Base-by-base conservation (phyloP, 352 stramenopile genomes). In the Albugo laibachii region DNA sequence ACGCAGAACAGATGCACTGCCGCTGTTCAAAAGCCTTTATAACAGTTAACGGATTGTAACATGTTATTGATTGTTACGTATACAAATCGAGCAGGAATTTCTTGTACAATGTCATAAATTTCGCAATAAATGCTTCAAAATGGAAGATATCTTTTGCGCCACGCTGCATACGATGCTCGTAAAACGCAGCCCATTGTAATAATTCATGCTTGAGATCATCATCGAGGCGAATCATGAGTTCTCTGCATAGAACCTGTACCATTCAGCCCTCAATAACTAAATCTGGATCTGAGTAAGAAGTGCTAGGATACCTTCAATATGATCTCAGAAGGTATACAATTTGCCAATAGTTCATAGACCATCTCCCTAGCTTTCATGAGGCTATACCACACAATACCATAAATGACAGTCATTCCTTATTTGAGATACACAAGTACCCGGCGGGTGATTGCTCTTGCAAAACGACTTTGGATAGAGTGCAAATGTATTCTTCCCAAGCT, bases 61-160 rank as follows among this genome's bases (percentile, higher is more conserved):
- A 31, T 3, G 24, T 31, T 31, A 3, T 31, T 10, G 3, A 31
- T 31, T 31, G 24, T 31, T 65, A 84, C 71, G 83, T 83, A 70
- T 85, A 88, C 19, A 97, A 59, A 49, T 96, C 87, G 34, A 97
- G 84, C 2, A 99, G 62, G 70, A 96, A 98, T 55, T 93, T 92
- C 66, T 98, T 98, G 78, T 98, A 99, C 55, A 98, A 75, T 44
- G 80, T 83, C 95, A 98, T 99, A 64, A 97, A 98, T 66, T 97
- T 98, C 48, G 94, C 95, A 50, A 99, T 70, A 66, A 99, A 99
- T 11, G 95, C 95, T 65, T 99, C 95, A 43, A 99, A 80, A 72
- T 99, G 94, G 72, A 99, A 98, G 54, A 99, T 98, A 50, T 98
- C 93, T 68, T 99, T 99, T 57, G 78, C 88, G 36, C 94, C 75